Evolutionary conservation across 2,329 filamentous ascomycete genomes (phyloP).

Genomic region (Pseudocercospora cruenta): DNA sequence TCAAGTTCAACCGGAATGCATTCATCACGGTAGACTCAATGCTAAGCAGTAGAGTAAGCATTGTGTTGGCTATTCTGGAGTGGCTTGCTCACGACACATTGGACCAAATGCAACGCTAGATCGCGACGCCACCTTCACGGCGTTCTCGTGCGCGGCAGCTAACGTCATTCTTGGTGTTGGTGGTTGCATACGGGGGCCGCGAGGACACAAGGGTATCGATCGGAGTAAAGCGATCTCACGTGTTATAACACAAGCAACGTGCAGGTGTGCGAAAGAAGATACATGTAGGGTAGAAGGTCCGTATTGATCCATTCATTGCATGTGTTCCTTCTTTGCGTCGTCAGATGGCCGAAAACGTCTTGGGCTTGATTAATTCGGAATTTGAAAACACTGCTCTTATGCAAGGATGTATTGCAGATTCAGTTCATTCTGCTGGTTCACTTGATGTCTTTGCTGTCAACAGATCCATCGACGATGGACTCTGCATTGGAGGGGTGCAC

Average conservation of each 20-base stretch:
- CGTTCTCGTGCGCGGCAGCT: neutral
- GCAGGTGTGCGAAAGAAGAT: neutral
- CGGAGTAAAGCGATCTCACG: neutral
- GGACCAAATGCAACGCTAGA: neutral
- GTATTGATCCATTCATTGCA: neutral
- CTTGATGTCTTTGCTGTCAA: neutral
- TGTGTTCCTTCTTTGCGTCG: neutral
- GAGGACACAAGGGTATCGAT: neutral
- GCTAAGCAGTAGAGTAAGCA: neutral
- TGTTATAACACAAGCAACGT: neutral
- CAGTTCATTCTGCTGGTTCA: neutral
- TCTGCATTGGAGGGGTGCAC: neutral
- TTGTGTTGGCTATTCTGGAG: neutral
- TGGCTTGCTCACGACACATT: no score
- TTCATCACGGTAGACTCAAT: neutral
- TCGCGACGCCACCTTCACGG: neutral
- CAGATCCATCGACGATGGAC: neutral
- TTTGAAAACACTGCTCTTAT: no score
- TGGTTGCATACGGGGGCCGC: neutral
- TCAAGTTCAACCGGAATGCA: neutral
- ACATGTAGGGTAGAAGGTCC: neutral
- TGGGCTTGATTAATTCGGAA: neutral
- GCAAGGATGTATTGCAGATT: neutral
- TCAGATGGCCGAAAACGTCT: no score
- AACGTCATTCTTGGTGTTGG: neutral